phyloP scores from a whole-genome alignment of 1,284 basidiomycete species.

The Ustilago cynodontis region DNA sequence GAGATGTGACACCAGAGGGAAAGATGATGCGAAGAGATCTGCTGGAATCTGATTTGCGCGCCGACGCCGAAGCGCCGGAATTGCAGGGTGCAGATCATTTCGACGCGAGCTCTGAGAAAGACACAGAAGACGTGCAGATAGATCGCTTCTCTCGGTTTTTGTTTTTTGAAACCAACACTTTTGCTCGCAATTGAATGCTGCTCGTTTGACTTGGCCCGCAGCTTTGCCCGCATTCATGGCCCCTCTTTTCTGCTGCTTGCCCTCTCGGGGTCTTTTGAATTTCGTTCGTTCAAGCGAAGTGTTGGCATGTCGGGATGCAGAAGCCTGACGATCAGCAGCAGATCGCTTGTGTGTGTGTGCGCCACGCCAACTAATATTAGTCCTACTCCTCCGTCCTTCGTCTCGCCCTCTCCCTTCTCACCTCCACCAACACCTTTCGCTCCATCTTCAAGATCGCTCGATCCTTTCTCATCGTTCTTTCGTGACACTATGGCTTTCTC shows the following conservation, averaged over 20 bases:
- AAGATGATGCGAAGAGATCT: not conserved
- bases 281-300: not conserved
- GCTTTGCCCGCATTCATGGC: not conserved
- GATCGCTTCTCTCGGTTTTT: no score
- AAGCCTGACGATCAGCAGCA: slow-evolving; percentile 8
- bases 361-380: not conserved
- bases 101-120: not conserved
- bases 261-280: not conserved
- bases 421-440: slow-evolving; percentile 11
- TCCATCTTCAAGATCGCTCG: slow-evolving; percentile 3
- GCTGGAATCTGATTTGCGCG: not conserved
- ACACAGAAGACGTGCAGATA: not conserved
- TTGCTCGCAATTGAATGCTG: not conserved
- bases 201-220: slow-evolving; percentile 30
- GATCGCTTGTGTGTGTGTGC: not conserved
- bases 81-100: slow-evolving; percentile 6
- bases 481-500: slow-evolving; percentile 39
- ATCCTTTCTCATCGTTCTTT: slow-evolving; percentile 8
- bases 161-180: slow-evolving; percentile 37
- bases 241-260: not conserved
- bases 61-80: slow-evolving; percentile 5
- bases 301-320: slow-evolving; percentile 25
- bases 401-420: not conserved
- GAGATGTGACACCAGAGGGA: no score
- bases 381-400: not conserved